These are phyloP conservation scores for Cryptococcus jaspeensis DNA, from an alignment of 1,284 basidiomycete genomes.

Conservation along the genomic window DNA sequence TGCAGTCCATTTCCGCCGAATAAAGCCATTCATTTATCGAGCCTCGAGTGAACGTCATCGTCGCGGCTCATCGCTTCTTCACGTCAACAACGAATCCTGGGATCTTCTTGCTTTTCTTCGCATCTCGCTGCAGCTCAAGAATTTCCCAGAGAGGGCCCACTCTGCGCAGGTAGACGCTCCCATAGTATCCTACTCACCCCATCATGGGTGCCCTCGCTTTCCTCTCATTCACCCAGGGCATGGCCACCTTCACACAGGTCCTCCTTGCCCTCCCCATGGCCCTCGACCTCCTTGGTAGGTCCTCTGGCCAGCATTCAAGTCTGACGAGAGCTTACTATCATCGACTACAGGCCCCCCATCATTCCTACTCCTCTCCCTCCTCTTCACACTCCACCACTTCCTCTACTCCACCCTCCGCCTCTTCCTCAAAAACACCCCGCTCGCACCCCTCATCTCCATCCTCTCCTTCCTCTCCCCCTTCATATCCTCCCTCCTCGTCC, in stretches of 20 bases:
- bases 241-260: conserved; percentile 46
- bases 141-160: not conserved
- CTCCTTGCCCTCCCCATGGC: conserved; percentile 47
- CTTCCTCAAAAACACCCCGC: conserved; percentile 43
- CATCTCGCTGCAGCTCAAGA: no score
- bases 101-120: no score
- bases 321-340: no score
- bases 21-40: not conserved
- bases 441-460: conserved; percentile 45
- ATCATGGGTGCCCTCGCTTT: conserved; percentile 25
- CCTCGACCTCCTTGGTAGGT: conserved; percentile 45
- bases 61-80: not conserved
- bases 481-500: conserved; percentile 37
- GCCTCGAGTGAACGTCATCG: not conserved
- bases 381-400: conserved; percentile 49
- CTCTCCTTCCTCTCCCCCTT: conserved; percentile 46
- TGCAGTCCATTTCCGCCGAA: no score
- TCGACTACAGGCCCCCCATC: conserved; percentile 44
- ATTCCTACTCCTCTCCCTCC: conserved; percentile 51
- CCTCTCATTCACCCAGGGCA: conserved; percentile 38
- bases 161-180: no score
- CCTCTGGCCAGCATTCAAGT: not conserved
- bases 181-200: not conserved
- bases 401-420: conserved; percentile 49
- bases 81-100: no score